Conservation (phyloP, 345 rosid species). For the Anastatica hierochuntica region DNA sequence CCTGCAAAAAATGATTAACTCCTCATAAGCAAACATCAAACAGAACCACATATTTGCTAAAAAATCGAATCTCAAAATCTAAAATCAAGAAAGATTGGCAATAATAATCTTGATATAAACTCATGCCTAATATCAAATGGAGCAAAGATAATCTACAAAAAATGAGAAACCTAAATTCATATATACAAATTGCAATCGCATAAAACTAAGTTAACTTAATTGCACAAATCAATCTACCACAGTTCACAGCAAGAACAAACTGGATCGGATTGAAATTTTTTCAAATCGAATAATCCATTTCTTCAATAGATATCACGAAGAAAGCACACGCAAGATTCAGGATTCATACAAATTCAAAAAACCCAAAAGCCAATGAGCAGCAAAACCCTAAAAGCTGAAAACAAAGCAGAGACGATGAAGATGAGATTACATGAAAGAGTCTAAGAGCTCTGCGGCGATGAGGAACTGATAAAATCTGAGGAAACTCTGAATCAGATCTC, state of each 20-base stretch:
- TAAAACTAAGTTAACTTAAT: background rate
- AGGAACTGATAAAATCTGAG: background rate
- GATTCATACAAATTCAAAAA: background rate
- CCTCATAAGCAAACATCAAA: constrained; percentile 6
- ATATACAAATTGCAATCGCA: background rate
- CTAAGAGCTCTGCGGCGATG: background rate
- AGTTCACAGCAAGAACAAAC: too few species aligned
- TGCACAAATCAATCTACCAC: too few species aligned
- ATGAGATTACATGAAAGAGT: constrained; percentile 2
- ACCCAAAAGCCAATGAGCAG: background rate
- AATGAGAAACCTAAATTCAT: background rate
- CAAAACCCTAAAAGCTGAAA: background rate
- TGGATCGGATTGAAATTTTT: too few species aligned
- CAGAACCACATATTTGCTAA: background rate
- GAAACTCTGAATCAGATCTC: constrained; percentile 20
- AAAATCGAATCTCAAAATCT: background rate
- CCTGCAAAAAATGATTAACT: constrained; percentile 16
- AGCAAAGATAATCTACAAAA: background rate
- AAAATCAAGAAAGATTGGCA: background rate
- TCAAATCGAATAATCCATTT: background rate
- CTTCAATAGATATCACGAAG: background rate
- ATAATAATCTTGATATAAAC: background rate
- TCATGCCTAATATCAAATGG: background rate
- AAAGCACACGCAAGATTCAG: background rate
- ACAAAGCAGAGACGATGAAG: background rate